Evolutionary conservation across 139 green algal species (phyloP), one percentile per base, ranked within the genome.

Genomic region (Chlorella sp.): DNA sequence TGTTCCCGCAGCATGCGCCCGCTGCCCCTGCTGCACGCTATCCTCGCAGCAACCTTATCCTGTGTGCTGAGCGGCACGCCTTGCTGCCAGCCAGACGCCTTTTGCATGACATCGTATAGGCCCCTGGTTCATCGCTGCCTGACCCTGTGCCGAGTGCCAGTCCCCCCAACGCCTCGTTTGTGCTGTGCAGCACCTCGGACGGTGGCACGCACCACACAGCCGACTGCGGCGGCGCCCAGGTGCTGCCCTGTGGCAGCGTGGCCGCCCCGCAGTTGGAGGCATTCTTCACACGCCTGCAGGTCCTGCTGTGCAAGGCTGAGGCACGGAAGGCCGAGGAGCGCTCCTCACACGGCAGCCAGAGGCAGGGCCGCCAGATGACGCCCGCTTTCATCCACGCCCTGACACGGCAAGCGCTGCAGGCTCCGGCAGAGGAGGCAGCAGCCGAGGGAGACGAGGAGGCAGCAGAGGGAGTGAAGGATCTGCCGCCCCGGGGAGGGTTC

Each of bases 401-500:
- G 4, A 83, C 88, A 12, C 5, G 37, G 36, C 40, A 88, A 53
- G 89, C 89, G 4, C 28, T 89, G 48, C 75, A 79, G 36, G 66
- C 26, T 42, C 21, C 16, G 9, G 64, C 79, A 22, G 64, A 61
- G 11, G 37, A 39, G 60, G 78, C 79, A 18, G 78, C 28, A 30
- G 85, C 15, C 4, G 69, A 39, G 4, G 28, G 28, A 9, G 77
- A 39, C 21, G 48, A 57, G 48, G 48, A 5, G 9, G 48, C 48
- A 16, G 9, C 34, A 7, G 34, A 60, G 39, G 78, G n/a, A n/a
- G 21, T 3, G 7, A 36, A 86, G 2, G 75, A 61, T 77, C 53
- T 86, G 79, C 69, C 88, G 0, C 73, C 48, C 48, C 48, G 75
- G 0, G 89, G 91, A 66, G 91, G 91, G 30, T 91, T 89, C 75